These are phyloP conservation scores for Teunomyces tritomae DNA, from an alignment of 805 yeast genomes.

Conservation along the genomic window DNA sequence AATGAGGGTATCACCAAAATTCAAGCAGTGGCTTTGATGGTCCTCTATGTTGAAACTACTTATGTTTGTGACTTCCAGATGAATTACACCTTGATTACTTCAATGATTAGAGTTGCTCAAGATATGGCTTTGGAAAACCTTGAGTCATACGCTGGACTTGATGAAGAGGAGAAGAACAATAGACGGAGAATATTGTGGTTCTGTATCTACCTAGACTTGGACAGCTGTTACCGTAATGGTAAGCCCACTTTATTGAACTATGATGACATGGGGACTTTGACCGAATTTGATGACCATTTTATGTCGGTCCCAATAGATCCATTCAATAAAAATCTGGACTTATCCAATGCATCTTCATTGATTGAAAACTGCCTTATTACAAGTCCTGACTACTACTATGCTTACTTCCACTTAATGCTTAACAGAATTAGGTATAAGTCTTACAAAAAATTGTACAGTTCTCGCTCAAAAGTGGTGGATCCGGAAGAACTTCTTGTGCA, in stretches of 20 bases:
- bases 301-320: conserved; percentile 13
- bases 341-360: conserved; percentile 3
- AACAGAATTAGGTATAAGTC: conserved; percentile 21
- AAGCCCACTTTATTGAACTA: conserved; percentile 47
- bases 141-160: conserved; percentile 32
- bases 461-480: conserved; percentile 7
- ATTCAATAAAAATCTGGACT: conserved; percentile 4
- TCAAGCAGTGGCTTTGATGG: conserved; percentile 50
- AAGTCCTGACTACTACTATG: conserved; percentile 12
- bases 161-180: conserved; percentile 30
- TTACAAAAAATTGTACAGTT: conserved; percentile 24
- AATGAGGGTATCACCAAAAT: conserved; percentile 53
- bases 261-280: conserved; percentile 33
- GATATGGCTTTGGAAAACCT: conserved; percentile 56
- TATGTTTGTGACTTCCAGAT: conserved; percentile 29
- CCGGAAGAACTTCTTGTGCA: conserved; percentile 6
- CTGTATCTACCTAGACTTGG: conserved; percentile 47
- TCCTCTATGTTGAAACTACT: conserved; percentile 34
- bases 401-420: conserved; percentile 13
- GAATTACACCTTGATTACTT: conserved; percentile 39
- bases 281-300: conserved; percentile 13
- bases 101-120: conserved; percentile 52
- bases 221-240: conserved; percentile 44
- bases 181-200: conserved; percentile 49
- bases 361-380: conserved; percentile 6